Conservation (phyloP, 148 eudicot genomes). For the Agrostemma githago region DNA sequence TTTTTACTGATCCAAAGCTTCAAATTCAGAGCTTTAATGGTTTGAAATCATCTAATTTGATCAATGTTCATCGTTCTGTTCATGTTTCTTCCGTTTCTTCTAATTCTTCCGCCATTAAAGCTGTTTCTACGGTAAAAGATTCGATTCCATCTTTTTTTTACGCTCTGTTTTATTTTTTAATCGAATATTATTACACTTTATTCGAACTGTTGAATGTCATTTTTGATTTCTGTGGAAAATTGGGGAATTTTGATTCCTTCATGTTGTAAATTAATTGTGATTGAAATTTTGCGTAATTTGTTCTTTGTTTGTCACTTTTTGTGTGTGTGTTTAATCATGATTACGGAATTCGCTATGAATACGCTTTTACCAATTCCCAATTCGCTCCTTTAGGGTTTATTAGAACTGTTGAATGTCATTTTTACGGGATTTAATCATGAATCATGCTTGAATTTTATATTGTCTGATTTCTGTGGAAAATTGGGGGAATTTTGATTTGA, state of each 20-base stretch:
- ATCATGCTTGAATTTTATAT: background rate
- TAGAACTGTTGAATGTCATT: background rate
- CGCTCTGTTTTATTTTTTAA: background rate
- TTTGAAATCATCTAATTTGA: constrained; percentile 30
- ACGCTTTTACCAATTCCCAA: too few relatives aligned
- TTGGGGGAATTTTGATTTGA: background rate
- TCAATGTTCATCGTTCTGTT: constrained; percentile 24
- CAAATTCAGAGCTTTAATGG: constrained; percentile 49
- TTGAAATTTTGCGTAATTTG: background rate
- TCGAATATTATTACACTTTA: background rate
- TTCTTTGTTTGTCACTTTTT: background rate
- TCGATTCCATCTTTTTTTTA: background rate
- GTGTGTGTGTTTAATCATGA: background rate
- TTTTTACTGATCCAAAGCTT: constrained; percentile 41
- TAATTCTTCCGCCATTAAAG: constrained; percentile 42
- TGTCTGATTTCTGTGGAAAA: background rate
- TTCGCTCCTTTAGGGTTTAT: background rate
- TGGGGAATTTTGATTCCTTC: background rate
- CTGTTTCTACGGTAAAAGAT: constrained; percentile 64
- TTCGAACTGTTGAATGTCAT: background rate
- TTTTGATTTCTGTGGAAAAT: constrained; percentile 1
- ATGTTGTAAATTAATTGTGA: background rate
- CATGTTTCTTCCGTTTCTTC: constrained; percentile 31
- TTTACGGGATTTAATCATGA: background rate
- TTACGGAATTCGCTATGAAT: too few relatives aligned